A percentile compares a stretch with the other conserved stretches of the same genome.
Conservation (phyloP, 331 rosid species). For the Saraca asoca region DNA sequence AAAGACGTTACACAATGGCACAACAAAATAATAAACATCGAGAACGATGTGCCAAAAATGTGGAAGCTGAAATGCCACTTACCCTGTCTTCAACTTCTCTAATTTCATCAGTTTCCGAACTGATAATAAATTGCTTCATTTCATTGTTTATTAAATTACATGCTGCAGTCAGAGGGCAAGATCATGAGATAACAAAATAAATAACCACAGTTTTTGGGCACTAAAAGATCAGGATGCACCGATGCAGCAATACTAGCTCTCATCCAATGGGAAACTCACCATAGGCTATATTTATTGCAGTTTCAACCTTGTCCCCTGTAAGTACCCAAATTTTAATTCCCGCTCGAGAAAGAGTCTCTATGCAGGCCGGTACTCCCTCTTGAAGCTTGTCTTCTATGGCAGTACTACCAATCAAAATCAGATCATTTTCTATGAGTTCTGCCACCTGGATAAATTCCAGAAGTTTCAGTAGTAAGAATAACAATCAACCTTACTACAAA, state of each 20-base stretch:
- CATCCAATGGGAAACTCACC: slow-evolving; percentile 53
- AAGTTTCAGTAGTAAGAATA: slow-evolving; percentile 16
- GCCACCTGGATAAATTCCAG: slow-evolving; percentile 69
- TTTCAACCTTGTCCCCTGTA: slow-evolving; percentile 97
- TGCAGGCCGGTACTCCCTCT: slow-evolving; percentile 94
- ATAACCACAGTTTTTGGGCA: neutral
- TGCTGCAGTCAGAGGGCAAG: slow-evolving; percentile 53
- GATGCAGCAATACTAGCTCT: neutral
- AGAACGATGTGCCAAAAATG: slow-evolving; percentile 10
- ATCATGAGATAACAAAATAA: slow-evolving; percentile 12
- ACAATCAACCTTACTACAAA: slow-evolving; percentile 2
- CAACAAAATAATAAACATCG: slow-evolving; percentile 2
- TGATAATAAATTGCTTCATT: slow-evolving; percentile 92
- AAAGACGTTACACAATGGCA: slow-evolving; percentile 5
- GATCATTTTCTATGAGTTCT: slow-evolving; percentile 85
- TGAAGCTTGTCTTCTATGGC: slow-evolving; percentile 99
- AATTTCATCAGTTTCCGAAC: slow-evolving; percentile 92
- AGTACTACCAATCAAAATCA: slow-evolving; percentile 84
- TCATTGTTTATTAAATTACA: slow-evolving; percentile 90
- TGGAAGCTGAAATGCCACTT: slow-evolving; percentile 28
- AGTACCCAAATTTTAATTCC: slow-evolving; percentile 98
- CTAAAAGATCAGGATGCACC: slow-evolving; percentile 10
- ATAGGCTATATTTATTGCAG: slow-evolving; percentile 96
- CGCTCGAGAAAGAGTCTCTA: slow-evolving; percentile 88
- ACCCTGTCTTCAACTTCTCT: slow-evolving; percentile 91